Evolutionary conservation across 1,139 yeast genomes (phyloP).

Genomic region (Yamadazyma aaseri): DNA sequence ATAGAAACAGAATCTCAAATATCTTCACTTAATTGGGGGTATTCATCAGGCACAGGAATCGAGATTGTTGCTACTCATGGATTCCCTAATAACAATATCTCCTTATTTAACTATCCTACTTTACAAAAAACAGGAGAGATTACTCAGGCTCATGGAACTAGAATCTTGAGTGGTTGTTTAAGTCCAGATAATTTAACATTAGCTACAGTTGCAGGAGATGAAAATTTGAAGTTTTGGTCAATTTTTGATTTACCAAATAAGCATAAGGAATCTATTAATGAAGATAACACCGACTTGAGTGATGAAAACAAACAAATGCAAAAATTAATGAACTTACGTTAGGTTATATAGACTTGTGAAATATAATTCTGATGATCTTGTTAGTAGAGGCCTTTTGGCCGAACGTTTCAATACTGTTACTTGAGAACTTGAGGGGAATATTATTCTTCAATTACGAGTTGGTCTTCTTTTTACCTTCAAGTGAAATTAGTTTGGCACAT

Average conservation of each 20-base stretch:
- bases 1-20: constrained; percentile 95
- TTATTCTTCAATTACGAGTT: no score
- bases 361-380: no score
- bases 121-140: constrained; percentile 88
- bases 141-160: constrained; percentile 81
- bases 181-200: constrained; percentile 89
- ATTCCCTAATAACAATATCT: constrained; percentile 81
- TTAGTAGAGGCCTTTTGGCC: no score
- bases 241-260: constrained; percentile 64
- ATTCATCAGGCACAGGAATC: constrained; percentile 64
- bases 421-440: no score
- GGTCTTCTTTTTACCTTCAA: no score
- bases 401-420: no score
- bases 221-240: constrained; percentile 93
- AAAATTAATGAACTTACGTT: constrained; percentile 28
- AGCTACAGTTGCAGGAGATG: constrained; percentile 97
- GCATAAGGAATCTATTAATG: constrained; percentile 27
- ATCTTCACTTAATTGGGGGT: constrained; percentile 90
- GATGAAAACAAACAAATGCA: constrained; percentile 23
- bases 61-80: constrained; percentile 97
- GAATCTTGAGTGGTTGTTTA: constrained; percentile 79
- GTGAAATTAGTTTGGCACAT: no score
- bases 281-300: constrained; percentile 26
- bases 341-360: no score
- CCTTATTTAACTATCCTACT: constrained; percentile 84